Conservation (phyloP, 208 protist genomes). For the Leishmania amazonensis region DNA sequence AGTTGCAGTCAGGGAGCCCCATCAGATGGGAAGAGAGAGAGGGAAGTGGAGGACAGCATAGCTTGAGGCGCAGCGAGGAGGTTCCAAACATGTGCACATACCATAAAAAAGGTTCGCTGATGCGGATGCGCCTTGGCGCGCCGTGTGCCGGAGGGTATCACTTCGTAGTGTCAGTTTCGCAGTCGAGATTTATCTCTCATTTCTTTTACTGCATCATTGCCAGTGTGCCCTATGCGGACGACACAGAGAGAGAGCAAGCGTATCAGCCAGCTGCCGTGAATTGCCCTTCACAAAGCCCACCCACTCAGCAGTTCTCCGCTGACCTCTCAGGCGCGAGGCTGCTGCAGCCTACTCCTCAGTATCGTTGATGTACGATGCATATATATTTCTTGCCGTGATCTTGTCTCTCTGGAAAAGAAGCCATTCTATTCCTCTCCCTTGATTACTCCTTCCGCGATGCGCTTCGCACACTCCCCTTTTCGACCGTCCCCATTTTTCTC, state of each 20-base stretch:
- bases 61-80: background rate
- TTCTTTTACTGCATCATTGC: background rate
- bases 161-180: background rate
- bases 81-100: background rate
- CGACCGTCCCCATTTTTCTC: background rate
- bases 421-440: background rate
- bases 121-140: background rate
- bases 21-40: background rate
- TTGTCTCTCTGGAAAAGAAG: background rate
- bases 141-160: background rate
- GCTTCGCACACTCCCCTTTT: background rate
- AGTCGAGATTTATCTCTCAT: background rate
- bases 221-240: background rate
- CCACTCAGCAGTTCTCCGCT: background rate
- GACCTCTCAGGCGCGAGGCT: background rate
- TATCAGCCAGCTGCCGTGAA: background rate
- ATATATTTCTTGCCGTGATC: background rate
- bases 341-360: background rate
- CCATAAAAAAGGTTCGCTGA: background rate
- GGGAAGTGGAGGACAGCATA: background rate
- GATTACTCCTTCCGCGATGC: background rate
- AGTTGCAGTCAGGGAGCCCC: background rate
- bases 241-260: background rate
- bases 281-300: background rate
- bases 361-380: background rate